Evolutionary conservation across 202 grass and related monocot genomes (phyloP).

Genomic region (Saccharum hybrid): DNA sequence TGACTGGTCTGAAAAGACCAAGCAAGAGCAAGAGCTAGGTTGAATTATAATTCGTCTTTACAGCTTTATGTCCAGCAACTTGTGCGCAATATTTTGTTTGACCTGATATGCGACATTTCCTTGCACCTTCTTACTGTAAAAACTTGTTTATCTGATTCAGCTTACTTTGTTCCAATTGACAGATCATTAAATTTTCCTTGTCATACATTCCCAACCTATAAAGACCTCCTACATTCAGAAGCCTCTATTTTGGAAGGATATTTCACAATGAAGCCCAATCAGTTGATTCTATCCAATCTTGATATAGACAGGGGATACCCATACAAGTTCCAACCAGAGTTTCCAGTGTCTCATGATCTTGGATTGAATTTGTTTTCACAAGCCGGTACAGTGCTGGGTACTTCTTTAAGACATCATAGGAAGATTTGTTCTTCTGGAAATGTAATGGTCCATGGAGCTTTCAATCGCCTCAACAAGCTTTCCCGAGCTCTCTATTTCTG

Average conservation of each 20-base stretch:
- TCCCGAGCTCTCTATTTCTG: constrained; percentile 67
- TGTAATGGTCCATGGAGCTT: constrained; percentile 61
- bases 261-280: constrained; percentile 64
- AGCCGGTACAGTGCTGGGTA: constrained; percentile 60
- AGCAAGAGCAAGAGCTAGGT: background rate
- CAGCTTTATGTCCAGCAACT: background rate
- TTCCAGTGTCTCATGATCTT: constrained; percentile 63
- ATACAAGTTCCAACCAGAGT: constrained; percentile 63
- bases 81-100: background rate
- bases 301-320: constrained; percentile 56
- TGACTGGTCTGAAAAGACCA: background rate
- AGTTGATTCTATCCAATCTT: constrained; percentile 54
- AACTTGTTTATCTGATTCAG: constrained; percentile 15
- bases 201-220: constrained; percentile 29
- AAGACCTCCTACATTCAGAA: constrained; percentile 30
- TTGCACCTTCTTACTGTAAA: constrained; percentile 12
- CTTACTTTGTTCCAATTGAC: constrained; percentile 32
- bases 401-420: constrained; percentile 56
- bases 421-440: constrained; percentile 70
- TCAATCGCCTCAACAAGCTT: constrained; percentile 72
- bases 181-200: constrained; percentile 42
- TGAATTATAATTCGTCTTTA: background rate
- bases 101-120: background rate
- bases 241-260: constrained; percentile 10
- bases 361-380: constrained; percentile 63